Conservation (phyloP, 352 stramenopile genomes). For the Pythium brachiatum region DNA sequence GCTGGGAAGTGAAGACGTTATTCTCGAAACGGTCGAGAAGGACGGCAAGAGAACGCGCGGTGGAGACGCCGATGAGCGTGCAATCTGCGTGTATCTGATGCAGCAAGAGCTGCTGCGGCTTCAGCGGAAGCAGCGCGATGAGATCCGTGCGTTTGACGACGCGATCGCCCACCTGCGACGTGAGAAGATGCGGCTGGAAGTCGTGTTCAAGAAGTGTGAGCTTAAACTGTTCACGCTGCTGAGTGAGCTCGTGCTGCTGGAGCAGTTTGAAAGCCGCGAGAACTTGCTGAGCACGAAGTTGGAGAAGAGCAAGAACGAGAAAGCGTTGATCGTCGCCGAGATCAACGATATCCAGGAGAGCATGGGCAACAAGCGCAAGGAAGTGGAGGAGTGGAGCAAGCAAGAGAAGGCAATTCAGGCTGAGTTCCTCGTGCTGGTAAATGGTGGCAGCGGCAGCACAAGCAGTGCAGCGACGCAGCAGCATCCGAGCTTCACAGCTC, state of each 20-base stretch:
- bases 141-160: slow-evolving; percentile 81
- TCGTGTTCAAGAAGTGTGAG: slow-evolving; percentile 88
- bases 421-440: slow-evolving; percentile 71
- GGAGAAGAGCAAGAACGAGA: slow-evolving; percentile 81
- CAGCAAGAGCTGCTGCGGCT: slow-evolving; percentile 69
- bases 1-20: background rate
- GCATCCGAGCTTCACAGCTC: slow-evolving; percentile 60
- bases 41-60: slow-evolving; percentile 2
- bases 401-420: slow-evolving; percentile 63
- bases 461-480: slow-evolving; percentile 21
- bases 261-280: slow-evolving; percentile 91
- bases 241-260: slow-evolving; percentile 85
- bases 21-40: background rate
- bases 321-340: slow-evolving; percentile 78
- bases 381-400: slow-evolving; percentile 74
- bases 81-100: slow-evolving; percentile 50
- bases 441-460: slow-evolving; percentile 45
- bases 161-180: slow-evolving; percentile 86
- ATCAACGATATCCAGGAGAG: slow-evolving; percentile 76
- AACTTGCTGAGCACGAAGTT: slow-evolving; percentile 85
- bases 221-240: slow-evolving; percentile 85
- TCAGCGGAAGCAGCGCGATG: slow-evolving; percentile 55
- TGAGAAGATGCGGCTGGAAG: slow-evolving; percentile 83
- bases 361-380: slow-evolving; percentile 69
- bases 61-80: slow-evolving; percentile 47